Evolutionary conservation across 169 alveolate genomes (phyloP).

Genomic region (Hammondia hammondi): DNA sequence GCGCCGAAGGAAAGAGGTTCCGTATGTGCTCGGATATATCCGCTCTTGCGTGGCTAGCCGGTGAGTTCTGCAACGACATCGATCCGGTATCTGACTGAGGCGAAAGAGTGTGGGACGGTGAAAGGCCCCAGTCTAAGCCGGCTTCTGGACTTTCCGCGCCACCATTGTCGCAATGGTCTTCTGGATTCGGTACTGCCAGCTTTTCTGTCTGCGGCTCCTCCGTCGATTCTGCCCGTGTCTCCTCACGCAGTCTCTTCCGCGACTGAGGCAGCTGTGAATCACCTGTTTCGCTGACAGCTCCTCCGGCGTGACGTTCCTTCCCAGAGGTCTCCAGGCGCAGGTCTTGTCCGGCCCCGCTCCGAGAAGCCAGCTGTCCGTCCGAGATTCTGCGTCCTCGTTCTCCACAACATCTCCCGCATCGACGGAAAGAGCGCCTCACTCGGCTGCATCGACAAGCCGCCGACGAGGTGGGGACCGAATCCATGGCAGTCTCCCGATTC

Average conservation of each 20-base stretch:
- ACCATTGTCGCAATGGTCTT: background rate
- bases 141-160: background rate
- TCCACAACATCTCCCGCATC: too few species aligned
- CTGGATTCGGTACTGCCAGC: background rate
- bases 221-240: background rate
- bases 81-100: conserved; percentile 17
- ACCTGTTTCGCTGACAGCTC: background rate
- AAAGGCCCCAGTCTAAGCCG: conserved; percentile 19
- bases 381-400: too few species aligned
- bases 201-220: background rate
- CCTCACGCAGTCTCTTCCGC: conserved; percentile 24
- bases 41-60: background rate
- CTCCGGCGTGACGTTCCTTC: too few species aligned
- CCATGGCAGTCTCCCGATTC: too few species aligned
- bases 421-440: too few species aligned
- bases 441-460: too few species aligned
- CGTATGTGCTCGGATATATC: background rate
- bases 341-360: too few species aligned
- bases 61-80: conserved; percentile 23
- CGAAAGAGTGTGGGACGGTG: conserved; percentile 25
- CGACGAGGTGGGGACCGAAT: too few species aligned
- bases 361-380: too few species aligned
- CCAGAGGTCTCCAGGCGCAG: too few species aligned
- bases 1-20: background rate
- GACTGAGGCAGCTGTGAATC: background rate